Conservation (phyloP, 2,329 filamentous ascomycete genomes). For the Septoria linicola region DNA sequence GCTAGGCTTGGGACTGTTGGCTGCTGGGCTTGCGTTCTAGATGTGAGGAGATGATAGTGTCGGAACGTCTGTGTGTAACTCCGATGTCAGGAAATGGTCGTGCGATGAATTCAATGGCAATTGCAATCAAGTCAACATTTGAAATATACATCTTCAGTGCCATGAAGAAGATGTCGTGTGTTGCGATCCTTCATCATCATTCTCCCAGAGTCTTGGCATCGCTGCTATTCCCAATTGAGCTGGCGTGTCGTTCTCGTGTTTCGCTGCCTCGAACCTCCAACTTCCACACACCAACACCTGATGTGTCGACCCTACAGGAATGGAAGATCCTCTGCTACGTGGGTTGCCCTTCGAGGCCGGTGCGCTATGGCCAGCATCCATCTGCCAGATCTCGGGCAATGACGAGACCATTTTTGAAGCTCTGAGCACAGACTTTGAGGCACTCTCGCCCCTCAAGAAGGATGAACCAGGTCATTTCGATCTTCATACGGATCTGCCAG, state of each 20-base stretch:
- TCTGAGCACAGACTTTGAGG: slow-evolving; percentile 2
- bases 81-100: too few species aligned
- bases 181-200: too few species aligned
- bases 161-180: too few species aligned
- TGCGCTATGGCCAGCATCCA: slow-evolving; percentile 27
- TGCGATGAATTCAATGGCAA: too few species aligned
- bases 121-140: too few species aligned
- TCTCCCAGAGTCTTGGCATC: too few species aligned
- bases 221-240: too few species aligned
- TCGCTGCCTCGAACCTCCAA: too few species aligned
- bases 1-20: slow-evolving; percentile 23
- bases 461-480: slow-evolving; percentile 12
- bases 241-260: too few species aligned
- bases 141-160: too few species aligned
- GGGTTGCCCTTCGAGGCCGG: slow-evolving; percentile 29
- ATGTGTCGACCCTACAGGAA: neutral
- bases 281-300: too few species aligned
- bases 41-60: neutral
- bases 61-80: neutral
- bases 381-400: slow-evolving; percentile 8
- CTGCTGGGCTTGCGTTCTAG: slow-evolving; percentile 27
- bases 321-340: slow-evolving; percentile 18
- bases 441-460: slow-evolving; percentile 1
- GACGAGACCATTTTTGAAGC: slow-evolving; percentile 23
- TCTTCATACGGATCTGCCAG: slow-evolving; percentile 20